phyloP scores from a whole-genome alignment of 2,329 filamentous ascomycete genomes.

The Penicillium thymicola region DNA sequence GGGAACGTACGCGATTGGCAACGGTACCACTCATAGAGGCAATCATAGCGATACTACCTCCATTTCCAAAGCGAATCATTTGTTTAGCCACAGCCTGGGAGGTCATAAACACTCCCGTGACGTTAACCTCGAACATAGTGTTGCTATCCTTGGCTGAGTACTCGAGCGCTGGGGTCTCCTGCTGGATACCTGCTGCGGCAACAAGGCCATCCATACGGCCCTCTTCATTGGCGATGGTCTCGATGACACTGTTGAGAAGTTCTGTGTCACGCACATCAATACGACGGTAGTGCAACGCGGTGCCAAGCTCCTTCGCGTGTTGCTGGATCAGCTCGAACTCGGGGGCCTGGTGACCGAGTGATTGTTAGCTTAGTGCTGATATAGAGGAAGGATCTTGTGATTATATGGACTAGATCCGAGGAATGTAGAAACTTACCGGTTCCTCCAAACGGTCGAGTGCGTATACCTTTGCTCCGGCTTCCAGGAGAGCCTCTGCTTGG shows the following conservation, averaged over 20 bases:
- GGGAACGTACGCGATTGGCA: constrained; percentile 50
- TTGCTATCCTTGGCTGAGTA: constrained; percentile 64
- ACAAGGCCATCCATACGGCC: constrained; percentile 77
- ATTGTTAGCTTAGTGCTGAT: not conserved
- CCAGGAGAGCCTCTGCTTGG: constrained; percentile 68
- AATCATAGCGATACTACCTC: constrained; percentile 61
- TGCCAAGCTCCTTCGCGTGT: constrained; percentile 63
- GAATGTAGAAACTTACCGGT: constrained; percentile 27
- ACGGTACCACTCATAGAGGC: constrained; percentile 61
- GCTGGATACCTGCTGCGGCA: constrained; percentile 68
- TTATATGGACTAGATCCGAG: not conserved
- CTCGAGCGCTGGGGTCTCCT: constrained; percentile 78
- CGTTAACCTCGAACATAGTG: constrained; percentile 60
- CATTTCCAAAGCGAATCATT: constrained; percentile 59
- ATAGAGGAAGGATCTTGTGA: no score
- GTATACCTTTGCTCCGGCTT: constrained; percentile 65
- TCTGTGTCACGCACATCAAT: constrained; percentile 75
- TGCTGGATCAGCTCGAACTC: constrained; percentile 65
- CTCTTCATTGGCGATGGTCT: constrained; percentile 65
- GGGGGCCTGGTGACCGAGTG: constrained; percentile 34
- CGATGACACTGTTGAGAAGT: constrained; percentile 64
- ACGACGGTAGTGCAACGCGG: constrained; percentile 68
- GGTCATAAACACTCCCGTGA: constrained; percentile 63
- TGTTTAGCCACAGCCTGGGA: constrained; percentile 62
- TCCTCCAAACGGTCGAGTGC: constrained; percentile 44